Conservation (phyloP, 768 basidiomycete species). For the Phaeolepiota aurea region DNA sequence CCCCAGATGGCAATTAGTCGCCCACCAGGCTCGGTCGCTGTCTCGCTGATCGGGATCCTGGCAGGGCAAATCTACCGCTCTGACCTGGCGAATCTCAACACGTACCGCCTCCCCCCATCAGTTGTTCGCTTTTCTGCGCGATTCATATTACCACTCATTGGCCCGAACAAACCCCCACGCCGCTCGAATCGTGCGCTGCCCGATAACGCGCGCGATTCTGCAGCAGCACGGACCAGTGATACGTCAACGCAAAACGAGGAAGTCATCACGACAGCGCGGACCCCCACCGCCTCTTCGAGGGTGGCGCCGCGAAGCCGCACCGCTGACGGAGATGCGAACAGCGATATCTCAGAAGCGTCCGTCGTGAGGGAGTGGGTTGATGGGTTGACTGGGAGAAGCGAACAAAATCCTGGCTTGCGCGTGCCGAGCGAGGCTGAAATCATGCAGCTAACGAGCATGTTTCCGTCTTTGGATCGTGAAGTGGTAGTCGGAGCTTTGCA, state of each 20-base stretch:
- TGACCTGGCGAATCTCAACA: constrained; percentile 70
- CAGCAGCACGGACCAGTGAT: constrained; percentile 12
- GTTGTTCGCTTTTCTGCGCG: constrained; percentile 46
- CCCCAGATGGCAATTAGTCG: constrained; percentile 61
- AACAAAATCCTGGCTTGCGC: constrained; percentile 49
- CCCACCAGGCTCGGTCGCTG: constrained; percentile 55
- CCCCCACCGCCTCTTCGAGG: constrained; percentile 16
- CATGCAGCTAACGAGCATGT: constrained; percentile 67
- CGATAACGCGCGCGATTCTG: constrained; percentile 27
- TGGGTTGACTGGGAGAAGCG: constrained; percentile 62
- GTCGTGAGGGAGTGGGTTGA: constrained; percentile 77
- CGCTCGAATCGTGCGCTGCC: constrained; percentile 72
- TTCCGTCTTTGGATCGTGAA: constrained; percentile 71
- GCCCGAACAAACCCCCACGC: constrained; percentile 51
- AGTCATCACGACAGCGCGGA: constrained; percentile 53
- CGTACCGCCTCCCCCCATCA: constrained; percentile 64
- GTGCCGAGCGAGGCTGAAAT: constrained; percentile 76
- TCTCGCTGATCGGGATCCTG: constrained; percentile 56
- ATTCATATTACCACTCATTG: constrained; percentile 61
- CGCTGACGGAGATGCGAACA: constrained; percentile 12
- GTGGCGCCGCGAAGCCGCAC: constrained; percentile 13
- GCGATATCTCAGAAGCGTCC: constrained; percentile 26
- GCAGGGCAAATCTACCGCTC: constrained; percentile 78
- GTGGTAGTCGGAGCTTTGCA: constrained; percentile 72
- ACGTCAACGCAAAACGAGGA: constrained; percentile 38